Percentiles rank a stretch among this genome's conserved stretches.
phyloP scores from a whole-genome alignment of 169 alveolate species.

The Plasmodium knowlesi region DNA sequence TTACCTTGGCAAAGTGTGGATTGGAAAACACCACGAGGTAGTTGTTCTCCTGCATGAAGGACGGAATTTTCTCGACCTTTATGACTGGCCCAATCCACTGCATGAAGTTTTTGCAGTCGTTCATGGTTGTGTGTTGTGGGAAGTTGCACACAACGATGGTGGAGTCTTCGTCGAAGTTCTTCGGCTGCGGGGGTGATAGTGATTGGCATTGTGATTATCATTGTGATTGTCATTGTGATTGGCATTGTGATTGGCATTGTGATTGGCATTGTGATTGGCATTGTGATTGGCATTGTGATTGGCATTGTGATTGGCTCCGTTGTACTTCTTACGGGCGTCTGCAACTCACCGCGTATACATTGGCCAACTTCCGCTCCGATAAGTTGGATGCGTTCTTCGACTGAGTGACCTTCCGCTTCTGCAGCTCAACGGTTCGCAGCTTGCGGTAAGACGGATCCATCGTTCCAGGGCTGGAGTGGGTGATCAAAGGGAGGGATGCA shows the following conservation, averaged over 20 bases:
- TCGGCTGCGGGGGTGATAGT: slow-evolving; percentile 71
- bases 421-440: neutral
- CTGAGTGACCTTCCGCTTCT: slow-evolving; percentile 70
- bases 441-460: neutral
- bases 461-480: neutral
- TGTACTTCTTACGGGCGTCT: neutral
- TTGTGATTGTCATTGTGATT: neutral
- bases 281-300: neutral
- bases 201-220: too few species aligned
- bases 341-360: slow-evolving; percentile 40
- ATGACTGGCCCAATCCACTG: slow-evolving; percentile 87
- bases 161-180: slow-evolving; percentile 82
- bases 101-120: slow-evolving; percentile 80
- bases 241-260: neutral
- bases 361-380: slow-evolving; percentile 52
- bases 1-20: slow-evolving; percentile 79
- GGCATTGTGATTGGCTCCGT: neutral
- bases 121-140: slow-evolving; percentile 75
- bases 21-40: slow-evolving; percentile 82
- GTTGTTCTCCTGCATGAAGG: slow-evolving; percentile 44
- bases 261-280: neutral
- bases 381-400: slow-evolving; percentile 39
- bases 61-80: slow-evolving; percentile 78
- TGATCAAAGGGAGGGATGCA: neutral
- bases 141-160: slow-evolving; percentile 81